Evolutionary conservation across 352 stramenopile genomes (phyloP), one percentile per base, ranked within the genome.

Genomic region (Phytophthora nicotianae): DNA sequence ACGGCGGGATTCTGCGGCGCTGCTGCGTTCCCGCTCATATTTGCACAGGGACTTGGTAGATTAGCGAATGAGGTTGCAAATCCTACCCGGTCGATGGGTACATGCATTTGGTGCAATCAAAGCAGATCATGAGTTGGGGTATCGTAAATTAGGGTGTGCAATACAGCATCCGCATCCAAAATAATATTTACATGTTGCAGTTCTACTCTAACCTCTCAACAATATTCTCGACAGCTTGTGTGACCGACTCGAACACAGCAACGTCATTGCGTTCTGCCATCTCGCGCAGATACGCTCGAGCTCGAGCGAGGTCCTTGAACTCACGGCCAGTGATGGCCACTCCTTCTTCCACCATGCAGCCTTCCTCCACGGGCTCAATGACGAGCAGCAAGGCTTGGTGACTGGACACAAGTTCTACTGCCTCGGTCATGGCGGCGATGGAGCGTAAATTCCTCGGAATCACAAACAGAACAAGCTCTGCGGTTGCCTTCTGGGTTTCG

Each of bases 401-500:
- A 38, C 75, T 90, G 19, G 77, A 85, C 17, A 96, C 77, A 1
- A 96, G 72, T 67, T 90, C 82, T 9, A 93, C 78, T 1, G 87
- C 82, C 42, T 95, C 84, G 0, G 83, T 91, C 87, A 95, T 95
- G 14, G 84, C 81, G 0, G 84, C 84, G 49, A 95, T 95, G 2
- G 84, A 89, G 9, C 87, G 79, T 19, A 83, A 69, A 43, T 86
- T 75, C 35, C 75, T 74, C 5, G 87, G 84, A 41, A 95, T 93
- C 35, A 95, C 84, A 35, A 95, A 92, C 33, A 95, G 51, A 50
- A 95, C 81, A 14, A 95, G 75, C 72, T 90, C 86, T n/a, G 86
- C 82, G 20, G 76, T 73, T 16, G 86, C 69, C 23, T 86, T 86
- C 52, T 86, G 74, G 0, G 59, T 79, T 40, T 91, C 78, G 17